phyloP scores from a whole-genome alignment of 2,329 filamentous ascomycete species.

The Fusarium sublunatum region DNA sequence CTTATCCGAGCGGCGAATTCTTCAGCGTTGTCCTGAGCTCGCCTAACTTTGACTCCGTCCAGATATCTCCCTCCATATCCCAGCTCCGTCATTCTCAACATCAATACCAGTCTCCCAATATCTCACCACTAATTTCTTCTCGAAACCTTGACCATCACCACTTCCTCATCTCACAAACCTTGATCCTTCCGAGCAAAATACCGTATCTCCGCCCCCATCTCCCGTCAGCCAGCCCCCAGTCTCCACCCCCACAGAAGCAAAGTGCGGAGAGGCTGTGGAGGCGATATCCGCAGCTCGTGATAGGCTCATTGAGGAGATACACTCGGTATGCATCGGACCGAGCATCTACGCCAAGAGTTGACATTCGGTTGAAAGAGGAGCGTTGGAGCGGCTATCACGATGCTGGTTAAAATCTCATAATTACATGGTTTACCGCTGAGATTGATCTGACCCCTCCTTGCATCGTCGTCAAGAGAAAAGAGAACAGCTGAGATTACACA shows the following conservation, averaged over 20 bases:
- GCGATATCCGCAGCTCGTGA: conserved; percentile 2
- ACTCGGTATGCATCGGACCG: conserved; percentile 40
- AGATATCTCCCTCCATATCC: too few species aligned
- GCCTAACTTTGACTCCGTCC: too few species aligned
- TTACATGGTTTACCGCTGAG: too few species aligned
- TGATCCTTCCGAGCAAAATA: neutral
- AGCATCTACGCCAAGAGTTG: conserved; percentile 17
- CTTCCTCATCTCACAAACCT: neutral
- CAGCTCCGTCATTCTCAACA: neutral
- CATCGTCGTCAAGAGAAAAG: too few species aligned
- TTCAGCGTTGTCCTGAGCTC: neutral
- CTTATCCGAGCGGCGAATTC: neutral
- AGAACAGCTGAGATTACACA: too few species aligned
- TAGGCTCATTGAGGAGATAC: neutral
- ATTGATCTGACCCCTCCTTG: neutral
- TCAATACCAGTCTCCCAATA: neutral
- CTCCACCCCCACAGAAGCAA: conserved; percentile 36
- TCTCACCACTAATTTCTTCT: neutral
- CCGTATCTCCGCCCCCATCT: conserved; percentile 32
- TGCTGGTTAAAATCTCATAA: neutral
- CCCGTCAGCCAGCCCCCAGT: conserved; percentile 12
- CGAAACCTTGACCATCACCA: conserved; percentile 1
- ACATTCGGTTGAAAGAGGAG: conserved; percentile 4
- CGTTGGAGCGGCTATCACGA: conserved; percentile 14
- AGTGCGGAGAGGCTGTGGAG: conserved; percentile 36